Percentiles rank a stretch among this genome's conserved stretches.
These are phyloP conservation scores for Penicillium rolfsii DNA, from an alignment of 2,329 filamentous ascomycete species.

Conservation along the genomic window DNA sequence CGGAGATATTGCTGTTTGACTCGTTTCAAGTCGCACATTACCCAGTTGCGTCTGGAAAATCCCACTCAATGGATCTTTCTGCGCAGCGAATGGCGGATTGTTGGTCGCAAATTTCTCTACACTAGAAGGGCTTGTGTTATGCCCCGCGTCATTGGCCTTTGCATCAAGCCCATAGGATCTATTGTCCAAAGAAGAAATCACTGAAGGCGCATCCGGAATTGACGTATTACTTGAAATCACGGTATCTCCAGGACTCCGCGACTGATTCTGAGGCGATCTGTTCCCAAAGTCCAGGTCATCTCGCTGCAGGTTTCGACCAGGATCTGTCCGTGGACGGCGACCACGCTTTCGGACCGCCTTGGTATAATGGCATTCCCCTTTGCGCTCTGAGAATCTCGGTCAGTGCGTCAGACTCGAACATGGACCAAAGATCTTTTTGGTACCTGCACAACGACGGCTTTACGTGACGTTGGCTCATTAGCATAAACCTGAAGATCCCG, in stretches of 20 bases:
- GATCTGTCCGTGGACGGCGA: constrained; percentile 18
- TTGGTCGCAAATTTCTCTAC: background rate
- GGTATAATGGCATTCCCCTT: constrained; percentile 29
- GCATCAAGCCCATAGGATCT: constrained; percentile 4
- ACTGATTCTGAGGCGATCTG: constrained; percentile 2
- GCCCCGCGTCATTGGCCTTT: background rate
- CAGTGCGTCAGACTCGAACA: background rate
- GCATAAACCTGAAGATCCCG: background rate
- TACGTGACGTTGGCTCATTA: constrained; percentile 5
- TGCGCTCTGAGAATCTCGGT: constrained; percentile 16
- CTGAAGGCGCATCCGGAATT: background rate
- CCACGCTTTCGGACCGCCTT: constrained; percentile 31
- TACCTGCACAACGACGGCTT: constrained; percentile 31
- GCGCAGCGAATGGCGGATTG: background rate
- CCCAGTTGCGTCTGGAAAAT: constrained; percentile 6
- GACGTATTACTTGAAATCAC: constrained; percentile 10
- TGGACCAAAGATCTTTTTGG: background rate
- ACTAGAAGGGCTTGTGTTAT: constrained; percentile 4
- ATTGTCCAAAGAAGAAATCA: background rate
- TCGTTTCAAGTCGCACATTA: constrained; percentile 1
- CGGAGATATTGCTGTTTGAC: constrained; percentile 1
- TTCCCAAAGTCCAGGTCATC: background rate
- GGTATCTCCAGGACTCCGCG: constrained; percentile 8
- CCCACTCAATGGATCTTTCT: background rate
- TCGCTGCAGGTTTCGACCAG: constrained; percentile 1